phyloP scores from a whole-genome alignment of 345 rosid species.

The Theobroma cacao region DNA sequence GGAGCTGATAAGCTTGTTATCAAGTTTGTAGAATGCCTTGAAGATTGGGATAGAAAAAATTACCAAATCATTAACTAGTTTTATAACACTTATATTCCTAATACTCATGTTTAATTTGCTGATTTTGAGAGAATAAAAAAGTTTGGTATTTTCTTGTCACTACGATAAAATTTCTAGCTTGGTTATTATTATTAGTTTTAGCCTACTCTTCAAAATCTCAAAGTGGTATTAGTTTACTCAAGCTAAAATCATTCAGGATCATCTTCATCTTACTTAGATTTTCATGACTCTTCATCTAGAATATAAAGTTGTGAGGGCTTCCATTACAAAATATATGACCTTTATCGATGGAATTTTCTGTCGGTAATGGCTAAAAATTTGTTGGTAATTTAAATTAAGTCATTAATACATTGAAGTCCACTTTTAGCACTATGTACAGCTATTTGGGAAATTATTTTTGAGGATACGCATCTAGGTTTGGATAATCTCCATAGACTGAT shows the following conservation, averaged over 20 bases:
- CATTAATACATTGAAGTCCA: neutral
- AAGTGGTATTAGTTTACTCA: neutral
- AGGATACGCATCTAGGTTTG: too few relatives aligned
- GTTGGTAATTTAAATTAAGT: too few relatives aligned
- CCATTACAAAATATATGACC: too few relatives aligned
- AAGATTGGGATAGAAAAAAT: constrained; percentile 6
- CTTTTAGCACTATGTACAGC: neutral
- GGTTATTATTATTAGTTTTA: too few relatives aligned
- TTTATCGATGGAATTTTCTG: too few relatives aligned
- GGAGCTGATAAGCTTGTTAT: too few relatives aligned
- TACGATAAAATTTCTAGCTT: neutral
- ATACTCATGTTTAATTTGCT: constrained; percentile 5
- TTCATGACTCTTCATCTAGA: constrained; percentile 16
- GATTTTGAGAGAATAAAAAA: neutral
- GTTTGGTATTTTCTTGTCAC: neutral
- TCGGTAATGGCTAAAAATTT: too few relatives aligned
- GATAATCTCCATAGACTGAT: too few relatives aligned
- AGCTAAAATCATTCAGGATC: neutral
- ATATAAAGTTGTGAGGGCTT: neutral
- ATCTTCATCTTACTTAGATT: constrained; percentile 17
- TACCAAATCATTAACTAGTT: neutral
- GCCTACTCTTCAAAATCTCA: neutral
- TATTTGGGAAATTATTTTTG: neutral
- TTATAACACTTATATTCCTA: neutral
- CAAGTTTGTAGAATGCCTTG: neutral